Evolutionary conservation across 2,329 filamentous ascomycete genomes (phyloP), one percentile per base, ranked within the genome.

Genomic region (Leptographium procerum): DNA sequence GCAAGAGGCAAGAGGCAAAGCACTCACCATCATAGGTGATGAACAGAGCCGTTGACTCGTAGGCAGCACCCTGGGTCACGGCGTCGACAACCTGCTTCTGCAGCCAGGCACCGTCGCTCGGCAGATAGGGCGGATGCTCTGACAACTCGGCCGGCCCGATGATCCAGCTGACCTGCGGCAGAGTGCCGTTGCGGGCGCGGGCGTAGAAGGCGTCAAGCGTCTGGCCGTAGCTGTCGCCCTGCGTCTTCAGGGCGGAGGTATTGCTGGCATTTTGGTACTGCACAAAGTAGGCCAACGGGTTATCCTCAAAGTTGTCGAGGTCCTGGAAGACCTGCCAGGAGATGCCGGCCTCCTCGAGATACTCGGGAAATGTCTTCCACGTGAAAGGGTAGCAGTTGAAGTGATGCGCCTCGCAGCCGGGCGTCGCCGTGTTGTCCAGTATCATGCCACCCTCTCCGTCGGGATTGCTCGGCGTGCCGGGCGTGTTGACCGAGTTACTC

Each of bases 81-180:
- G 77, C 75, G 57, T 79, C 71, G 19, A 79, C 75, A 7, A 82
- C 70, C 63, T 77, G 69, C 64, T 77, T 74, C 64, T 81, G 76
- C 40, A 82, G 69, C 77, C 78, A 82, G 4, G 72, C 78, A 16
- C 79, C 79, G 59, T 82, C 79, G 59, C 72, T 74, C 1, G 79
- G 78, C 48, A 72, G 71, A 63, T 76, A 80, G 0, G 78, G 77
- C 2, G 77, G 73, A 64, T 82, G 78, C 65, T 82, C 79, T 0
- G 76, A 78, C 5, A 82, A 68, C 60, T 80, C 74, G 10, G 70
- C 67, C 0, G 77, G 78, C 4, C 75, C 70, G 61, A 78, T 69
- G 56, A 80, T 75, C 61, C 73, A 77, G 58, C 69, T 74, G 52
- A 79, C 63, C 58, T 72, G 69, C 1, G 77, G 76, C 2, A 80